These are phyloP conservation scores for Hypoxylon sp. DNA, from an alignment of 2,329 filamentous ascomycete genomes.

Conservation along the genomic window DNA sequence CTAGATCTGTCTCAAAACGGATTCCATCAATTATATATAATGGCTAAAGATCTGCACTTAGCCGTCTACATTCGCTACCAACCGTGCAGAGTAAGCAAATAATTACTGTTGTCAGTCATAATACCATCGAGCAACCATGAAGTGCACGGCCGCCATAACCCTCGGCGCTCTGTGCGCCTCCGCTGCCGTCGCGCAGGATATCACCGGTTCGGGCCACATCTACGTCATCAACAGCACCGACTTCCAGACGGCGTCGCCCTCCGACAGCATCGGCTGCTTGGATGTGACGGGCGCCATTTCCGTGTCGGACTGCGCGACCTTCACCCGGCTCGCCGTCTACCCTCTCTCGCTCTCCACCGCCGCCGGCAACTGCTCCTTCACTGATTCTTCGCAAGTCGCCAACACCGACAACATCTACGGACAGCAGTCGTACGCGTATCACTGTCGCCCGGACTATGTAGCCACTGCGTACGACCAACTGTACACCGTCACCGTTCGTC, in stretches of 20 bases:
- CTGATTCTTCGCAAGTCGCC: conserved; percentile 32
- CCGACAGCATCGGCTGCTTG: conserved; percentile 33
- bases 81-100: conserved; percentile 3
- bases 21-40: conserved; percentile 19
- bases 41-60: conserved; percentile 8
- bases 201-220: conserved; percentile 39
- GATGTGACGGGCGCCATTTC: conserved; percentile 29
- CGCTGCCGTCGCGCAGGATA: conserved; percentile 26
- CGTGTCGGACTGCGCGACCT: conserved; percentile 34
- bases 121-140: conserved; percentile 28
- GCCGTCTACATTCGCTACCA: not conserved
- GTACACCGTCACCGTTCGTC: conserved; percentile 30
- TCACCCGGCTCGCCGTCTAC: conserved; percentile 22
- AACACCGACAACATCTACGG: conserved; percentile 40
- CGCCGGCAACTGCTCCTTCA: conserved; percentile 39
- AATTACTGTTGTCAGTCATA: not conserved
- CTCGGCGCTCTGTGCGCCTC: conserved; percentile 25
- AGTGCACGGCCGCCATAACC: conserved; percentile 22
- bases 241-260: conserved; percentile 22
- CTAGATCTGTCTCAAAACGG: conserved; percentile 3
- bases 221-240: conserved; percentile 35
- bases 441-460: conserved; percentile 23
- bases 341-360: conserved; percentile 23
- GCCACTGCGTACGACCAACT: conserved; percentile 13
- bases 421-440: conserved; percentile 26